phyloP scores from a whole-genome alignment of 257 asterid species.

The Solanum lycopersicoides region DNA sequence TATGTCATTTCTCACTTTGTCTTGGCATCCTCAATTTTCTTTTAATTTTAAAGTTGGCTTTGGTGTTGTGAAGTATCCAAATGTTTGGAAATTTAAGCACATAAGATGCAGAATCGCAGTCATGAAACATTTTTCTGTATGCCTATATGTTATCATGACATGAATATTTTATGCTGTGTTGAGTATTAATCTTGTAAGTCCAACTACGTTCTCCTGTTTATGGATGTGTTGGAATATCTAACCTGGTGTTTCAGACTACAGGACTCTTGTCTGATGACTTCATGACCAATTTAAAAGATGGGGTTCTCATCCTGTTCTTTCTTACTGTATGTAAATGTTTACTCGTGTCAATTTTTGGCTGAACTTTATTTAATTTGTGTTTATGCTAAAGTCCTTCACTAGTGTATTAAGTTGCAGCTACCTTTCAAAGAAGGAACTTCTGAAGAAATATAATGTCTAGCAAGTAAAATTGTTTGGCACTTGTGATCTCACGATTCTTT shows the following conservation, averaged over 20 bases:
- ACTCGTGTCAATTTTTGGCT: neutral
- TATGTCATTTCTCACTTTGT: slow-evolving; percentile 7
- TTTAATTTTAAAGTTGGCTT: neutral
- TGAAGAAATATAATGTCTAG: neutral
- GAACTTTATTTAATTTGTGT: neutral
- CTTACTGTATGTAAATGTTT: neutral
- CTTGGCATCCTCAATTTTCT: neutral
- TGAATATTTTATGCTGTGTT: neutral
- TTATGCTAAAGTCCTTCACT: neutral
- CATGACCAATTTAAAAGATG: neutral
- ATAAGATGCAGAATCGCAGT: neutral
- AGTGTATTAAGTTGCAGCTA: neutral
- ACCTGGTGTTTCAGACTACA: neutral
- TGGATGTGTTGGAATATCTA: neutral
- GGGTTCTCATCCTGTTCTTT: neutral
- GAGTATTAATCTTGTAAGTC: neutral
- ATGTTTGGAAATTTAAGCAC: neutral
- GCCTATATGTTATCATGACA: neutral
- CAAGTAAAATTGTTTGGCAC: neutral
- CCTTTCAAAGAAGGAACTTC: neutral
- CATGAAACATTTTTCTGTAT: neutral
- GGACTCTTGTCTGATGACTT: neutral
- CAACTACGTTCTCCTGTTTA: neutral
- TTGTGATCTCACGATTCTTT: neutral
- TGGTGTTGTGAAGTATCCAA: neutral